Evolutionary conservation across 805 yeast species (phyloP), one percentile per base, ranked within the genome.

Genomic region (Candida qinlingensis): DNA sequence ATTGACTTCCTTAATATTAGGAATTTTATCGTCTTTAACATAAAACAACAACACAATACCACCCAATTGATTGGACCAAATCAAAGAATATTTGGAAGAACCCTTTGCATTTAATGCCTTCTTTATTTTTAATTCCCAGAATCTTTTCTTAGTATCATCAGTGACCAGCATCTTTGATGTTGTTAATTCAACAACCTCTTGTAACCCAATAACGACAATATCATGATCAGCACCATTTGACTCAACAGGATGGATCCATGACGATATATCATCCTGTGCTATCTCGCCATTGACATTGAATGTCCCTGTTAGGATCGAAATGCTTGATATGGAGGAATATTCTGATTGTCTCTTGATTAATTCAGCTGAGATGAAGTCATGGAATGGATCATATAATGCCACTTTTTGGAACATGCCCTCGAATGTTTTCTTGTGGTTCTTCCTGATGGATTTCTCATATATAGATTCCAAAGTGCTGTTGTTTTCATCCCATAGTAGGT

Each of bases 401-500:
- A 91, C 92, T 41, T 31, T 26, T 4, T 78, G 63, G 1, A 66
- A 61, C 6, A 57, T 54, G 5, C 57, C 57, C 50, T 61, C 47
- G 54, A 53, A 50, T 54, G 66, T 27, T 58, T 57, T 54, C 54
- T 65, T 52, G 47, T 60, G 49, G 53, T 62, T 47, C 59, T 65
- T 45, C 37, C 68, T 65, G 9, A 59, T 43, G 36, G 69, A 63
- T 42, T 67, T 65, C 6, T 67, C 87, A 67, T 89, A 90, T 13
- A 89, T 86, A 59, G 82, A 83, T 4, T 90, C 81, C 33, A 91
- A 77, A 54, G 84, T 89, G 60, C 85, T 91, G 34, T 95, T 96
- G 63, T 90, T 90, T 62, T 91, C 96, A 6, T 96, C 94, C 97
- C 97, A 91, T 28, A 91, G 67, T 28, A 83, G 77, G 53, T 89